phyloP scores from a whole-genome alignment of 768 basidiomycete species.

The Rhizopogon vinicolor region DNA sequence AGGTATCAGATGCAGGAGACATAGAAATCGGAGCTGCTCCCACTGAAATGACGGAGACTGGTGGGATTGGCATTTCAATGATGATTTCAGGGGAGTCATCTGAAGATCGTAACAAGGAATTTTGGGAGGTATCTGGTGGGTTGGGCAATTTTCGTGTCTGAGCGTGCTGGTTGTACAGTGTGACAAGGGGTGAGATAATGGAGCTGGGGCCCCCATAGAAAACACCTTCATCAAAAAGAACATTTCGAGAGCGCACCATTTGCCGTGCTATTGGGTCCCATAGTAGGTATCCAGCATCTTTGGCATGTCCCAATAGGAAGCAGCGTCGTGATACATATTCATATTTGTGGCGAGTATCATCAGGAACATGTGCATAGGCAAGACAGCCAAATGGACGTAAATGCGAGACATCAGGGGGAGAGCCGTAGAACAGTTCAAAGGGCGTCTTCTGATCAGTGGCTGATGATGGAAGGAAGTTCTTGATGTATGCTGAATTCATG shows the following conservation, averaged over 20 bases:
- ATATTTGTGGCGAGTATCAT: not conserved
- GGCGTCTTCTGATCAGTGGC: conserved; percentile 16
- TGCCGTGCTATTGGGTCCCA: not conserved
- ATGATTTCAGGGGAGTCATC: not conserved
- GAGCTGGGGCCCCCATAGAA: not conserved
- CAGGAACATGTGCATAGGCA: not conserved
- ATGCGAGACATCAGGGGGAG: not conserved
- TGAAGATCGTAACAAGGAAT: not conserved
- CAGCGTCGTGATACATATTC: not conserved
- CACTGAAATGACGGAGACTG: not conserved
- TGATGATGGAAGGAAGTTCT: conserved; percentile 12
- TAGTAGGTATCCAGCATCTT: not conserved
- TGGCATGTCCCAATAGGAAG: not conserved
- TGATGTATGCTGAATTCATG: conserved; percentile 15
- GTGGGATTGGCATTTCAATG: not conserved
- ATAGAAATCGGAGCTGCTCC: not conserved
- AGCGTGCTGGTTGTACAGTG: not conserved
- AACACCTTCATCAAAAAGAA: not conserved
- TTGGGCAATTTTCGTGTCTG: too few relatives aligned
- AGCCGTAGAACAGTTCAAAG: conserved; percentile 1
- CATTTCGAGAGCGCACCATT: not conserved
- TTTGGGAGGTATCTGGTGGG: not conserved
- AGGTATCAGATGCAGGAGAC: not conserved
- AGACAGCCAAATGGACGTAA: conserved; percentile 1
- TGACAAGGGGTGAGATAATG: not conserved